phyloP scores from a whole-genome alignment of 139 green algal species.

The Asterochloris erici region DNA sequence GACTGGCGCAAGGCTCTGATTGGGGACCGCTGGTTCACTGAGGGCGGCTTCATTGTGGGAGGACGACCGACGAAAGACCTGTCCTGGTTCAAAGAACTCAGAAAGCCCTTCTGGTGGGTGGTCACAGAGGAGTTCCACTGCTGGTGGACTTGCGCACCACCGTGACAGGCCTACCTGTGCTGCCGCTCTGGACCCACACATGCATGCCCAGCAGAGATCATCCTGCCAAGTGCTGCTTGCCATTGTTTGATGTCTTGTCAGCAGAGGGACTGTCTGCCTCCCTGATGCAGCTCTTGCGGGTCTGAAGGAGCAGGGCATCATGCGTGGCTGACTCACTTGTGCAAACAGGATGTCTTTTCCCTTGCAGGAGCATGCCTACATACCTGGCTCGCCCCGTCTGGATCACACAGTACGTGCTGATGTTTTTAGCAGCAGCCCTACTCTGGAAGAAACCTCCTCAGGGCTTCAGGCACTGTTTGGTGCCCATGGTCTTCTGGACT shows the following conservation, averaged over 20 bases:
- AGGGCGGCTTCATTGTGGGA: neutral
- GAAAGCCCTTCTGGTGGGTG: constrained; percentile 2
- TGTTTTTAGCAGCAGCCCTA: constrained; percentile 3
- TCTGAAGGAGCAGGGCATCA: neutral
- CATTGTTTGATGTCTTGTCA: neutral
- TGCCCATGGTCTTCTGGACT: neutral
- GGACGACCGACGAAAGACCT: constrained; percentile 1
- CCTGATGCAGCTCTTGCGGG: neutral
- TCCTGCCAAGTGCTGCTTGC: neutral
- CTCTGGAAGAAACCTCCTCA: neutral
- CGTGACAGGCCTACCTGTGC: neutral
- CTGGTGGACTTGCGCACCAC: neutral
- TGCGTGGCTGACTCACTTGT: neutral
- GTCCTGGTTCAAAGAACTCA: constrained; percentile 12
- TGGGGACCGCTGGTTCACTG: constrained; percentile 7
- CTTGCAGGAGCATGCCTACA: neutral
- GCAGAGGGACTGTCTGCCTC: neutral
- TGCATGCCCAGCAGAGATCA: neutral
- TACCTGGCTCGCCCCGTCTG: constrained; percentile 2
- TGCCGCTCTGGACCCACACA: neutral
- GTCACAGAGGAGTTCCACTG: too few species aligned
- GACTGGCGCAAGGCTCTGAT: neutral
- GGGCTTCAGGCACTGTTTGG: neutral
- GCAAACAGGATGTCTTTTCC: neutral
- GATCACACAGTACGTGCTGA: neutral